phyloP scores from a whole-genome alignment of 1,139 yeast genomes.

The Arxiozyma telluris region DNA sequence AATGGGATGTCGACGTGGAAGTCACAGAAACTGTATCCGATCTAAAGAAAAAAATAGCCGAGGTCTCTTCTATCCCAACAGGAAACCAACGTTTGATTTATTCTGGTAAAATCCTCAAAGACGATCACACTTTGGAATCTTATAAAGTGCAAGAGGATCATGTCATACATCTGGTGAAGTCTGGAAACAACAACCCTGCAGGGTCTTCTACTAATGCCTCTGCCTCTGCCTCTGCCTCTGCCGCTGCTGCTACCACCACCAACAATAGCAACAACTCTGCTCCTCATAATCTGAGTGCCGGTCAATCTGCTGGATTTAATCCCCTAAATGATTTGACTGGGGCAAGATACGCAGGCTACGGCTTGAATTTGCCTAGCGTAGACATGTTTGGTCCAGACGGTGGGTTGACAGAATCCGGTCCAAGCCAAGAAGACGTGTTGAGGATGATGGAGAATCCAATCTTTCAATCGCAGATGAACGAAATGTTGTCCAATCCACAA shows the following conservation, averaged over 20 bases:
- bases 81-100: constrained; percentile 80
- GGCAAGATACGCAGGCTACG: constrained; percentile 87
- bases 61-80: constrained; percentile 54
- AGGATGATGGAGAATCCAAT: constrained; percentile 73
- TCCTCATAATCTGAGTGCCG: constrained; percentile 76
- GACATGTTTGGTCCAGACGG: constrained; percentile 94
- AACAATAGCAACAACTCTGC: constrained; percentile 33
- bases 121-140: constrained; percentile 58
- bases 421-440: constrained; percentile 65
- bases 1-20: constrained; percentile 55
- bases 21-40: constrained; percentile 52
- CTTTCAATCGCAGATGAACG: constrained; percentile 72
- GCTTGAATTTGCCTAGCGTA: constrained; percentile 65
- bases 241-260: constrained; percentile 6
- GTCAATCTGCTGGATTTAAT: constrained; percentile 72
- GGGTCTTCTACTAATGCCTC: constrained; percentile 14
- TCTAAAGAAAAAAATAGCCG: constrained; percentile 57
- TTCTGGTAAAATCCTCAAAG: constrained; percentile 89
- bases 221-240: constrained; percentile 9
- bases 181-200: constrained; percentile 35
- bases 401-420: constrained; percentile 57
- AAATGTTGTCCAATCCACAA: constrained; percentile 68
- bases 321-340: constrained; percentile 89
- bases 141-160: constrained; percentile 83
- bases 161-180: constrained; percentile 78